Percentiles rank a stretch among this genome's conserved stretches.
Evolutionary conservation across 495 filamentous ascomycete species (phyloP).

Genomic region (Xylona heveae): DNA sequence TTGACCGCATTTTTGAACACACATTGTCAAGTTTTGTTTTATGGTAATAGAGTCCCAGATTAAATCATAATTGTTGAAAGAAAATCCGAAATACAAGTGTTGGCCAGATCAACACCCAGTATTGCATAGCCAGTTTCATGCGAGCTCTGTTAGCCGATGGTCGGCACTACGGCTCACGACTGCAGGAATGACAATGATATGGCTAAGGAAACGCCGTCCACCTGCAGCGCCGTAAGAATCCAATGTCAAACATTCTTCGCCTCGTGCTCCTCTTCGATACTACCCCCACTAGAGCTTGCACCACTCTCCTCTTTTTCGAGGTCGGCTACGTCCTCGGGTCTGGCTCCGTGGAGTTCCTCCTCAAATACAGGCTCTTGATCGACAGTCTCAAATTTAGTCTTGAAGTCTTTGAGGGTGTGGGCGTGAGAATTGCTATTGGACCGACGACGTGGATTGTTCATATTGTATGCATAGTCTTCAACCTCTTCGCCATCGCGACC

Average conservation of each 20-base stretch:
- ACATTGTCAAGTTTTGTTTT: no score
- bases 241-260: constrained; percentile 18
- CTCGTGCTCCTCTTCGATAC: constrained; percentile 21
- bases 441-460: constrained; percentile 71
- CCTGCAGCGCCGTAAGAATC: no score
- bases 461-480: constrained; percentile 57
- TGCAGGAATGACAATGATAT: no score
- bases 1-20: no score
- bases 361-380: constrained; percentile 79
- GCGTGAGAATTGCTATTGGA: constrained; percentile 68
- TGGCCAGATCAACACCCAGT: no score
- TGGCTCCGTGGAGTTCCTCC: constrained; percentile 48
- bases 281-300: constrained; percentile 15
- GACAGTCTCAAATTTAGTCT: constrained; percentile 75
- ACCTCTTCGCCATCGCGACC: constrained; percentile 66
- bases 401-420: constrained; percentile 38
- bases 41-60: no score
- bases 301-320: constrained; percentile 21
- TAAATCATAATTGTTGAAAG: no score
- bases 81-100: no score
- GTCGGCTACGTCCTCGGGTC: background rate
- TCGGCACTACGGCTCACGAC: no score
- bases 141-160: no score
- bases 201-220: no score
- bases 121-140: no score